Conservation (phyloP, 345 rosid genomes). For the Hibiscus trionum region DNA sequence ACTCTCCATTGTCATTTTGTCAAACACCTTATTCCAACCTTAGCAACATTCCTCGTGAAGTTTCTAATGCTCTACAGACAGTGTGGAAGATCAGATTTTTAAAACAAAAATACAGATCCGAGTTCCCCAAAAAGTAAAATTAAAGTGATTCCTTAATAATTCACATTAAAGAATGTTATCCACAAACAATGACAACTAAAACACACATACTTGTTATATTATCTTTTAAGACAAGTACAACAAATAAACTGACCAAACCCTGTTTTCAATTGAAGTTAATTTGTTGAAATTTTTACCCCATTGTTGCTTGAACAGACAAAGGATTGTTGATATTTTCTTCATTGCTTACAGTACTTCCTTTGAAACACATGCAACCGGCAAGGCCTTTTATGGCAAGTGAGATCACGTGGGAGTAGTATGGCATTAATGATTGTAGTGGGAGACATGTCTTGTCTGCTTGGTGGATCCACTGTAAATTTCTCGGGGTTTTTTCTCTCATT, state of each 20-base stretch:
- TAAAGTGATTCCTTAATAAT: constrained; percentile 20
- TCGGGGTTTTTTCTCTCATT: background rate
- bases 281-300: background rate
- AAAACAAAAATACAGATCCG: constrained; percentile 16
- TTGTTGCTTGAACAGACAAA: background rate
- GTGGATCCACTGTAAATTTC: constrained; percentile 8
- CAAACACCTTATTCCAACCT: background rate
- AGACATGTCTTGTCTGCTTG: constrained; percentile 12
- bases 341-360: no score
- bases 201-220: background rate
- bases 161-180: constrained; percentile 17
- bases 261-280: background rate
- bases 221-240: background rate
- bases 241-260: background rate
- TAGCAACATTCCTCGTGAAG: background rate
- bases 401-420: constrained; percentile 8
- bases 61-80: background rate
- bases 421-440: constrained; percentile 1
- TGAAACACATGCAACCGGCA: constrained; percentile 5
- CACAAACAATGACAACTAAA: background rate
- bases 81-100: constrained; percentile 7
- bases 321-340: background rate
- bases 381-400: background rate
- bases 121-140: constrained; percentile 1
- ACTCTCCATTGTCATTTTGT: no score